These are phyloP conservation scores for Gynandropsis gynandra DNA, from an alignment of 345 rosid genomes.

Conservation along the genomic window DNA sequence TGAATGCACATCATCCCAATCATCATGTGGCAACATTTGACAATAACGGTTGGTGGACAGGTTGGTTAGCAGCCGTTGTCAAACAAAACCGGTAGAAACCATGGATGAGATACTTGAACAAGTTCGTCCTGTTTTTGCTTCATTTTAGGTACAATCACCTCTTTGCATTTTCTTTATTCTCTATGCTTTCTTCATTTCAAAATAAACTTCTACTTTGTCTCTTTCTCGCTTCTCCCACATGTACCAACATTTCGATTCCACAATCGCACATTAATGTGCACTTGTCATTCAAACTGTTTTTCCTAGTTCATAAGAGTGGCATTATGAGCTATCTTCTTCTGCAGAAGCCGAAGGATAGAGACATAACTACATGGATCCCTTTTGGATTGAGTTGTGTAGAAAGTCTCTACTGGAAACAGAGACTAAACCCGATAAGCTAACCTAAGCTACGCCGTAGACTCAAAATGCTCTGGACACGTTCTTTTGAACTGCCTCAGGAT, in stretches of 20 bases:
- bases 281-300: neutral
- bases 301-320: too few relatives aligned
- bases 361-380: slow-evolving; percentile 21
- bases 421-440: too few relatives aligned
- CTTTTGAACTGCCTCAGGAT: too few relatives aligned
- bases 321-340: too few relatives aligned
- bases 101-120: slow-evolving; percentile 78
- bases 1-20: too few relatives aligned
- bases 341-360: slow-evolving; percentile 25
- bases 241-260: neutral
- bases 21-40: too few relatives aligned
- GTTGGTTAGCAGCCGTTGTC: too few relatives aligned
- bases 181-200: neutral
- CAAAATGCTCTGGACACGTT: too few relatives aligned
- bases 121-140: slow-evolving; percentile 53
- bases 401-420: neutral
- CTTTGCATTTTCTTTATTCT: neutral
- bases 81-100: slow-evolving; percentile 66
- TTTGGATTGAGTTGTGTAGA: slow-evolving; percentile 19
- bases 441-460: too few relatives aligned
- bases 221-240: too few relatives aligned
- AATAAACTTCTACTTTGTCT: too few relatives aligned
- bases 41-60: too few relatives aligned
- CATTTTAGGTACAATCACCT: slow-evolving; percentile 39
- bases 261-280: neutral